Percentiles rank a stretch among this genome's conserved stretches.
phyloP scores from a whole-genome alignment of 2,329 filamentous ascomycete genomes.

The Fusarium hostae region DNA sequence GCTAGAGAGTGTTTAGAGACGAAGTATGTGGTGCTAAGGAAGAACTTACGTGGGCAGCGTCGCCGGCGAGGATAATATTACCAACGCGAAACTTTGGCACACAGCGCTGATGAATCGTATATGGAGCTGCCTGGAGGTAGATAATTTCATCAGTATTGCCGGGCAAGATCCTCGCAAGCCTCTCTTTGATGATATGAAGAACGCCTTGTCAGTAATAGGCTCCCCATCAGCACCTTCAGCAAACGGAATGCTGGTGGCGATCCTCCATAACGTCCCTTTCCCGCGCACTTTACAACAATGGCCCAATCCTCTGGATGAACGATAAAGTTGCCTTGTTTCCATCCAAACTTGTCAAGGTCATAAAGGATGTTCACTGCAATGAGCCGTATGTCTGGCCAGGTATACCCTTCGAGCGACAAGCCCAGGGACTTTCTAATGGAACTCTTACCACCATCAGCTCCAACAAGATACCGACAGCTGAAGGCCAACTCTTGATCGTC shows the following conservation, averaged over 20 bases:
- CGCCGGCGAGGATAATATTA: not conserved
- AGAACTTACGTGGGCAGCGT: not conserved
- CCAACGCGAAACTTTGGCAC: not conserved
- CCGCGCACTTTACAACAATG: not conserved
- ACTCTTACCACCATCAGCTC: not conserved
- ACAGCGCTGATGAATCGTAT: not conserved
- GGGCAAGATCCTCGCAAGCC: not conserved
- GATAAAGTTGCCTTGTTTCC: not conserved
- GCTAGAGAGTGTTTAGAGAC: not conserved
- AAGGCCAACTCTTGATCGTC: not conserved
- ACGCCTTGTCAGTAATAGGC: not conserved
- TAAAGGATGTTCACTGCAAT: not conserved
- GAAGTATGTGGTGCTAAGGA: rapidly evolving
- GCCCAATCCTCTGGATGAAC: not conserved
- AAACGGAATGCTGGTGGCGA: not conserved
- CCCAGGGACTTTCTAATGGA: not conserved
- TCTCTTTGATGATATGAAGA: not conserved
- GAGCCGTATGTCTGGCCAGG: not conserved
- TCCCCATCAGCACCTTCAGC: not conserved
- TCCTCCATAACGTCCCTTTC: not conserved
- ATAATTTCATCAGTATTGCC: not conserved
- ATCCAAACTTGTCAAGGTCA: not conserved
- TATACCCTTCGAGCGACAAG: not conserved
- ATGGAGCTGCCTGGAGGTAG: not conserved
- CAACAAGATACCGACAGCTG: not conserved